Percentiles rank a stretch among this genome's conserved stretches.
Conservation (phyloP, 1,284 basidiomycete species). For the Tilletia horrida region DNA sequence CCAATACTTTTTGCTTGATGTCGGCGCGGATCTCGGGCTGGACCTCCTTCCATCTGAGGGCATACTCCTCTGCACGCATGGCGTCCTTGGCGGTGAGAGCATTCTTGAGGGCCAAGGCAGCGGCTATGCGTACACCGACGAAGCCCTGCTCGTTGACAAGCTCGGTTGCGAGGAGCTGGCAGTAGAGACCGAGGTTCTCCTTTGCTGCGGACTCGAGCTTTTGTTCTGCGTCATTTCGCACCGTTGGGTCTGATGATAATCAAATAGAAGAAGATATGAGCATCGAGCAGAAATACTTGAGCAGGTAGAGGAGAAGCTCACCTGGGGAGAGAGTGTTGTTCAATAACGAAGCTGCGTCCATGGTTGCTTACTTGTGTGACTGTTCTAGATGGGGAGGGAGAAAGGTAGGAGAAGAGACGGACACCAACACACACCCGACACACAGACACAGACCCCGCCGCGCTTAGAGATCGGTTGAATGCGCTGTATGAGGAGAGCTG, state of each 20-base stretch:
- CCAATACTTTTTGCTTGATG: slow-evolving; percentile 83
- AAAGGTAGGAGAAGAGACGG: too few species aligned
- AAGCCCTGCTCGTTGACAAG: slow-evolving; percentile 43
- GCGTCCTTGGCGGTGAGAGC: slow-evolving; percentile 79
- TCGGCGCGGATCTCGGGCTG: slow-evolving; percentile 68
- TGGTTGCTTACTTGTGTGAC: slow-evolving; percentile 19
- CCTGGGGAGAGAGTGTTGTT: slow-evolving; percentile 53
- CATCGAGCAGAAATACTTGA: not conserved
- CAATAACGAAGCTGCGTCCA: slow-evolving; percentile 53
- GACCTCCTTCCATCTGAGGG: slow-evolving; percentile 69
- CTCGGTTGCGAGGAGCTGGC: slow-evolving; percentile 48
- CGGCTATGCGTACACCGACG: slow-evolving; percentile 80
- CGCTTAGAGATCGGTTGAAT: too few species aligned
- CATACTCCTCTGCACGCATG: slow-evolving; percentile 59
- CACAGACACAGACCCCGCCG: too few species aligned
- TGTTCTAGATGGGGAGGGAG: too few species aligned
- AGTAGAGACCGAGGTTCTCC: slow-evolving; percentile 50
- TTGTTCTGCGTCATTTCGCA: slow-evolving; percentile 50
- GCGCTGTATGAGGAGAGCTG: too few species aligned
- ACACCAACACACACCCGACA: too few species aligned
- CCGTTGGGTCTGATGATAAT: slow-evolving; percentile 33
- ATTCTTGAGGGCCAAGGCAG: slow-evolving; percentile 96
- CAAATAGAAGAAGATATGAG: slow-evolving; percentile 13
- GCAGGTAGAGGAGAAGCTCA: slow-evolving; percentile 19
- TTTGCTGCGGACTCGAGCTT: slow-evolving; percentile 49